Base-by-base conservation (phyloP, 768 basidiomycete species). In the Termitomyces sp. region DNA sequence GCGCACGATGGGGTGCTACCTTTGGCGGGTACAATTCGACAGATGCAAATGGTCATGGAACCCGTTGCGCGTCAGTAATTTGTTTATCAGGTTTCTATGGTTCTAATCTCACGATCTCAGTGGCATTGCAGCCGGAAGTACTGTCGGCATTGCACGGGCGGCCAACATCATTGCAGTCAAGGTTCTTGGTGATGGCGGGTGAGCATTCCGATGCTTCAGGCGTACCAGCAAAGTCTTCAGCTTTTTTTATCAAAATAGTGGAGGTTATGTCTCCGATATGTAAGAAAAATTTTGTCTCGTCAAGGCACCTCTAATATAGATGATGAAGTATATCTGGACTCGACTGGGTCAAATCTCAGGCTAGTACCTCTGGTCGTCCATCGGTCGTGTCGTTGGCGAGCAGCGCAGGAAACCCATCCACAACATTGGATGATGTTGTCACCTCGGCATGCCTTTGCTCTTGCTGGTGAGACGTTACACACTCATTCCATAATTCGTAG, bases 11-110 rank as follows among this genome's bases (percentile, higher is more conserved):
- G 28, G 28, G 28, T 28, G 28, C 28, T 28, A 28, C 28, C 2
- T 28, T 28, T 28, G 28, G 28, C 15, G 40, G 36, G 4, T 62
- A 78, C 76, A 54, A 56, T 18, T 53, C 7, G 0, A 61, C 55
- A 44, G 79, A 80, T 64, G 76, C 74, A 20, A 69, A 77, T 62
- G 79, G 79, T n/a, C 78, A 80, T 59, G 80, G 79, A n/a, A 78
- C 79, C 36, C 78, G 78, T 64, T 65, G 55, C 62, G 72, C 76
- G 73, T 75, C 61, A 57, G 74, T 67, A 3, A 7, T 35, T 13
- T 8, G 33, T 12, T 32, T 50, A n/a, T 15, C 18, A 1, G n/a
- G 5, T 18, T 40, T 13, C n/a, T 16, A 48, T 51, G n/a, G 16
- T 15, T 35, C 28, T 62, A 5, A 58, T 32, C 13, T 28, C 12